phyloP scores from a whole-genome alignment of 148 eudicot genomes.

The Spergularia marina region DNA sequence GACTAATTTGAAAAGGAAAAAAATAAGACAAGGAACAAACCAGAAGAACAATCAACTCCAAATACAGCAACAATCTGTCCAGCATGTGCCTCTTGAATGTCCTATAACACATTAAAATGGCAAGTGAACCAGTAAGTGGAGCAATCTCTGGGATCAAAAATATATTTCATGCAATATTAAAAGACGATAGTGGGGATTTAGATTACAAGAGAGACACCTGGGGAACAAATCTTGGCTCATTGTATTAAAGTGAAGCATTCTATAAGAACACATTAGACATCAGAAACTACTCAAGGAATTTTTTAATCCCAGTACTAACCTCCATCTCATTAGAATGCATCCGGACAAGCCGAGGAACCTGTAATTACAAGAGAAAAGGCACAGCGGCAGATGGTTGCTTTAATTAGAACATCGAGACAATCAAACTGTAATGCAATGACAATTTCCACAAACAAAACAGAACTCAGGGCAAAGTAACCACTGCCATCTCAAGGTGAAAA shows the following conservation, averaged over 20 bases:
- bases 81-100: constrained; percentile 98
- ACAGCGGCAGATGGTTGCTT: background rate
- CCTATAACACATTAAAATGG: constrained; percentile 40
- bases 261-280: background rate
- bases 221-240: background rate
- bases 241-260: constrained; percentile 1
- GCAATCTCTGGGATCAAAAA: background rate
- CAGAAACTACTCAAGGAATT: constrained; percentile 1
- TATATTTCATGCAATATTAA: background rate
- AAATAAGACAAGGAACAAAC: constrained; percentile 32
- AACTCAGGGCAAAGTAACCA: background rate
- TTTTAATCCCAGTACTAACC: constrained; percentile 41
- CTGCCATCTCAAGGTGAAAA: background rate
- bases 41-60: constrained; percentile 98
- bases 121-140: constrained; percentile 1
- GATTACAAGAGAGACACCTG: background rate
- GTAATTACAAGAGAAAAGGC: constrained; percentile 13
- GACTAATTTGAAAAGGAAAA: background rate
- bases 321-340: constrained; percentile 97
- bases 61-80: constrained; percentile 99
- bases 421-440: background rate
- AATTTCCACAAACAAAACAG: background rate
- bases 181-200: background rate
- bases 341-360: constrained; percentile 95
- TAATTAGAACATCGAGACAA: background rate